Percentiles rank a stretch among this genome's conserved stretches.
Conservation (phyloP, 352 stramenopile species). For the Pythium oligandrum region DNA sequence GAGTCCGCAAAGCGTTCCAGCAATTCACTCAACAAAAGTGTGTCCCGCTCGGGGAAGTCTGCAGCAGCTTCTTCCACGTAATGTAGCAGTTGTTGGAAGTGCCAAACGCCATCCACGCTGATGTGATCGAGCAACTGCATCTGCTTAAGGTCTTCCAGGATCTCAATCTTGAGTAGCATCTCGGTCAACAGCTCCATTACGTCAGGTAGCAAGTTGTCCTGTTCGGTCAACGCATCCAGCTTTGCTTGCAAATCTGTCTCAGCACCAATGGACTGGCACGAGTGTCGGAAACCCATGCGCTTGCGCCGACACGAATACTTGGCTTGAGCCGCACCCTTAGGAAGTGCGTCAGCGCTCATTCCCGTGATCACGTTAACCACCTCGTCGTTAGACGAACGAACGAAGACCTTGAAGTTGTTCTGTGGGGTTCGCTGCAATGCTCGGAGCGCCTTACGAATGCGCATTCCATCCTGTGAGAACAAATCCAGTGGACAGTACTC, state of each 20-base stretch:
- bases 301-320: slow-evolving; percentile 69
- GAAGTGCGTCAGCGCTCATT: slow-evolving; percentile 57
- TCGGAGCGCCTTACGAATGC: slow-evolving; percentile 55
- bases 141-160: slow-evolving; percentile 78
- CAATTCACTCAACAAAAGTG: background rate
- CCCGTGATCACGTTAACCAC: slow-evolving; percentile 78
- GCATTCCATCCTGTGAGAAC: slow-evolving; percentile 58
- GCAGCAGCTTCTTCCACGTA: slow-evolving; percentile 21
- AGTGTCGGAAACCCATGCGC: slow-evolving; percentile 70
- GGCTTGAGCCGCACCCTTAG: slow-evolving; percentile 57
- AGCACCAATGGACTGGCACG: slow-evolving; percentile 61
- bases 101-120: slow-evolving; percentile 72
- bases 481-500: slow-evolving; percentile 81
- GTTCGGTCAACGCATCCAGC: slow-evolving; percentile 3
- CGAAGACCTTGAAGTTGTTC: slow-evolving; percentile 89
- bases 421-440: slow-evolving; percentile 77
- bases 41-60: slow-evolving; percentile 21
- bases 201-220: slow-evolving; percentile 46
- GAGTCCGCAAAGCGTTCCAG: background rate
- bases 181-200: slow-evolving; percentile 73
- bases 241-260: slow-evolving; percentile 37
- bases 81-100: slow-evolving; percentile 50
- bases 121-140: slow-evolving; percentile 82
- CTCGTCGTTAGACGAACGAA: slow-evolving; percentile 71
- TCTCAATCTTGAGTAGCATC: slow-evolving; percentile 60